Base-by-base conservation (phyloP, 2,329 filamentous ascomycete genomes). In the Cordyceps cateniannulata region DNA sequence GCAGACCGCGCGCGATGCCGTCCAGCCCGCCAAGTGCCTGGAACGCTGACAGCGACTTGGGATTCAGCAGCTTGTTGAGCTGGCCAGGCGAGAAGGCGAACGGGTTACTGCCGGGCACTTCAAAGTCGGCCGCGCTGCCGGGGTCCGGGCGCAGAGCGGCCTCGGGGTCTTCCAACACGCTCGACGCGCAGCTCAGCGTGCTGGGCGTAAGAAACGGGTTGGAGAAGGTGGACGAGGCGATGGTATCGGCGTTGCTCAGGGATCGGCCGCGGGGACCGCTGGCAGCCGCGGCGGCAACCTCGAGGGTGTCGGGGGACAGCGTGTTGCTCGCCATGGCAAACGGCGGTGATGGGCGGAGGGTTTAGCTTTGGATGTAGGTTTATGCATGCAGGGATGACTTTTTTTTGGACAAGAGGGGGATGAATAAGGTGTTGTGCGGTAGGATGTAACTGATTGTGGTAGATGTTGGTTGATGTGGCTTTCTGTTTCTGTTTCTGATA, bases 11-110 rank as follows among this genome's bases (percentile, higher is more conserved):
- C 68, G 91, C 89, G 22, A 95, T 70, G 2, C 90, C 90, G 9
- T 75, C 76, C 6, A 93, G 71, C 53, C 90, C 90, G 59, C 90
- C 90, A 2, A 95, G 73, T 6, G 88, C 88, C 66, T 88, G 85
- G 63, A 93, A 91, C 5, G 89, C 90, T 27, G 83, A 79, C 63
- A 90, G 77, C 66, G 82, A 92, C 74, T 95, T 95, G 0, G 90
- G 90, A 65, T 93, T 93, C 56, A 92, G 78, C 7, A 95, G 76
- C 74, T 93, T 93, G 64, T 84, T 85, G 67, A 92, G 74, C 64
- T 91, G 88, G 5, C 89, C 89, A 0, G 87, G 87, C 0, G 85
- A 82, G 67, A 87, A 91, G 8, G 87, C 89, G 66, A 92, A 91
- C 49, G 81, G 85, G 71, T 89, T 91, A 66, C 87, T 20, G 42